These are phyloP conservation scores for Geranomyces variabilis DNA, from an alignment of 192 early-diverging fungal species.

Conservation along the genomic window DNA sequence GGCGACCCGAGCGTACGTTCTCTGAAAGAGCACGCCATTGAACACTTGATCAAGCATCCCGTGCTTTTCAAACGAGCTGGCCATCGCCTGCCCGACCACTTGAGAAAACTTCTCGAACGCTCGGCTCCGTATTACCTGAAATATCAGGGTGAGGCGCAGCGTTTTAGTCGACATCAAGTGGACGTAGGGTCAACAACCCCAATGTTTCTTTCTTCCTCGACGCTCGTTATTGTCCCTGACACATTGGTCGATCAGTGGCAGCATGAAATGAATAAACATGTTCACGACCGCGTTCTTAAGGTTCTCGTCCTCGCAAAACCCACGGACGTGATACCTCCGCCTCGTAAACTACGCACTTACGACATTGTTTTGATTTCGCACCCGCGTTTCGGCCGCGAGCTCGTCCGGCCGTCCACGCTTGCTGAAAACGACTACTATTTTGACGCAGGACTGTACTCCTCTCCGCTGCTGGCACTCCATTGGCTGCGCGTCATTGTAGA, in stretches of 20 bases:
- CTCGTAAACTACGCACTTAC: constrained; percentile 56
- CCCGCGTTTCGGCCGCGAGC: constrained; percentile 64
- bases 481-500: constrained; percentile 85
- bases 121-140: constrained; percentile 62
- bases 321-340: constrained; percentile 52
- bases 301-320: constrained; percentile 49
- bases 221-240: constrained; percentile 79
- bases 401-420: background rate
- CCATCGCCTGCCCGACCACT: constrained; percentile 47
- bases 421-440: constrained; percentile 9
- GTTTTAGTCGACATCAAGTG: background rate
- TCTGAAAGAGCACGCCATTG: constrained; percentile 11
- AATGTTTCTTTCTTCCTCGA: constrained; percentile 49
- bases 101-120: constrained; percentile 49
- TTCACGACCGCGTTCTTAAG: constrained; percentile 48
- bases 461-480: constrained; percentile 71
- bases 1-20: background rate
- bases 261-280: constrained; percentile 78
- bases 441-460: constrained; percentile 33
- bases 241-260: constrained; percentile 77
- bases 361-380: constrained; percentile 76
- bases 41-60: background rate
- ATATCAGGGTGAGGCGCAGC: constrained; percentile 24
- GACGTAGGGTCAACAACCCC: background rate
- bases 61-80: constrained; percentile 28